phyloP scores from a whole-genome alignment of 495 filamentous ascomycete genomes.

The Cenococcum geophilum region DNA sequence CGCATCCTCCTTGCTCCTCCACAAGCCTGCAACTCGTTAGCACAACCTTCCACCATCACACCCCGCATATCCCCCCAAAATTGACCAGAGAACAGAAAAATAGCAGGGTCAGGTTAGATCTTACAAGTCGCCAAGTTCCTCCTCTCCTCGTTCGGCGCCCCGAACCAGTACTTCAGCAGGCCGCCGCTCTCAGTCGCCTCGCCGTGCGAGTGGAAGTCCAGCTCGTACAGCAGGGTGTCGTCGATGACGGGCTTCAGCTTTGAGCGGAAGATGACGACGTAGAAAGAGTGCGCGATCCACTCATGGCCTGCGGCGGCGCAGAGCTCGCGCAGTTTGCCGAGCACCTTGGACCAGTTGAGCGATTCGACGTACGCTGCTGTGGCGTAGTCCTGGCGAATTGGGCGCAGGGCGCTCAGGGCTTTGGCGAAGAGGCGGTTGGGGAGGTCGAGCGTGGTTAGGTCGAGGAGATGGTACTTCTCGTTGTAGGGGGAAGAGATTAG shows the following conservation, averaged over 20 bases:
- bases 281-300: slow-evolving; percentile 65
- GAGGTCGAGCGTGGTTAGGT: slow-evolving; percentile 56
- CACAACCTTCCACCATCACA: no score
- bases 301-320: slow-evolving; percentile 41
- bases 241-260: slow-evolving; percentile 56
- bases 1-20: slow-evolving; percentile 31
- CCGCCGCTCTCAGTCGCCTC: slow-evolving; percentile 74
- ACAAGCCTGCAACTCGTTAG: slow-evolving; percentile 28
- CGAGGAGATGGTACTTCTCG: slow-evolving; percentile 59
- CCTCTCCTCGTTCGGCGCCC: slow-evolving; percentile 25
- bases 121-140: slow-evolving; percentile 38
- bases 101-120: no score
- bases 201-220: slow-evolving; percentile 69
- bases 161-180: slow-evolving; percentile 59
- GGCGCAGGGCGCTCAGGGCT: slow-evolving; percentile 57
- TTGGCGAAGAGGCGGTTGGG: slow-evolving; percentile 64
- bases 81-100: background rate
- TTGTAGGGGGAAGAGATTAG: slow-evolving; percentile 72
- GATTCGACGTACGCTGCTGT: slow-evolving; percentile 64
- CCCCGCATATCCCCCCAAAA: background rate
- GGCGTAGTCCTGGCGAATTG: slow-evolving; percentile 64
- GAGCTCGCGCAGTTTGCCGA: slow-evolving; percentile 49
- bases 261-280: slow-evolving; percentile 77
- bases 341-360: slow-evolving; percentile 70
- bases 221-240: slow-evolving; percentile 52